Evolutionary conservation across 2,329 filamentous ascomycete genomes (phyloP).

Genomic region (Pseudomassariella vexata): DNA sequence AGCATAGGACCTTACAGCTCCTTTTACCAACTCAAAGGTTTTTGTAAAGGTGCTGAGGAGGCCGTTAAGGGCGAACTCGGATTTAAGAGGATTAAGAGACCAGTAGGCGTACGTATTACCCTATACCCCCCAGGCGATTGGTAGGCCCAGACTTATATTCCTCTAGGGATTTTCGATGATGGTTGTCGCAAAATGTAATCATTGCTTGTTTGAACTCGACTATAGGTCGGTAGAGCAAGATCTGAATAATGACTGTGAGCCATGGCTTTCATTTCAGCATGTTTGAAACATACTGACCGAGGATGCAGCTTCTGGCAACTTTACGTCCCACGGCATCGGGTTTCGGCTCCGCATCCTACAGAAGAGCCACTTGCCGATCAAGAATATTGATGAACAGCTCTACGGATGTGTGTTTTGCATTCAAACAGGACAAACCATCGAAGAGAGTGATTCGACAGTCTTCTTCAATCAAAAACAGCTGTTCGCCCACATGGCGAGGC

Average conservation of each 20-base stretch:
- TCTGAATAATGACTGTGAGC: conserved; percentile 40
- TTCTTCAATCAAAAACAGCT: conserved; percentile 49
- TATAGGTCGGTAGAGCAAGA: conserved; percentile 48
- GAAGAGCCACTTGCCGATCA: conserved; percentile 47
- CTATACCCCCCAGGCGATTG: background rate
- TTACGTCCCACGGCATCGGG: conserved; percentile 36
- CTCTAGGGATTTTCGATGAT: conserved; percentile 34
- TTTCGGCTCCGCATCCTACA: conserved; percentile 51
- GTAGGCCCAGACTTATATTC: conserved; percentile 2
- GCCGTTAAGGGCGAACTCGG: conserved; percentile 41
- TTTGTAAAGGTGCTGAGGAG: conserved; percentile 49
- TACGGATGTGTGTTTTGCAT: conserved; percentile 53
- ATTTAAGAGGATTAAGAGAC: conserved; percentile 44
- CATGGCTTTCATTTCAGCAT: background rate
- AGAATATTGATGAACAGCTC: conserved; percentile 44
- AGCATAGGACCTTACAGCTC: conserved; percentile 40
- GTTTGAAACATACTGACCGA: conserved; percentile 7
- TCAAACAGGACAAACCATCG: conserved; percentile 39
- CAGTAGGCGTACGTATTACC: conserved; percentile 30
- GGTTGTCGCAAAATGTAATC: conserved; percentile 44
- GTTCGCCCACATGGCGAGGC: conserved; percentile 47
- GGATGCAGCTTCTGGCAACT: conserved; percentile 38
- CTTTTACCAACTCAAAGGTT: conserved; percentile 47
- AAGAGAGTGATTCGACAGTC: conserved; percentile 50
- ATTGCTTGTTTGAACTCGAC: conserved; percentile 49